Evolutionary conservation across 2,329 filamentous ascomycete species (phyloP).

Genomic region (Diplodia sapinea): DNA sequence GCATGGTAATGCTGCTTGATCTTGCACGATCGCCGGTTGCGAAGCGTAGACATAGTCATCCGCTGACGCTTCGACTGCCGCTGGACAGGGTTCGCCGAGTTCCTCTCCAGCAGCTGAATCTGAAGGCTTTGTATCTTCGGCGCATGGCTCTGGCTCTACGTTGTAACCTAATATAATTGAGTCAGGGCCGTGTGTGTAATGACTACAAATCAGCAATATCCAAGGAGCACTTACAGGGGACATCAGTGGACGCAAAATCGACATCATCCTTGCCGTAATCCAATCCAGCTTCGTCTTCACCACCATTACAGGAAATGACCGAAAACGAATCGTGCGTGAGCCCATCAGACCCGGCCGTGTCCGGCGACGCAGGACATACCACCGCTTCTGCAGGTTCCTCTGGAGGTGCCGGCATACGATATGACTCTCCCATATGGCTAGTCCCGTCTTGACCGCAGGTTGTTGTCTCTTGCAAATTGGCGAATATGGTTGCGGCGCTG

Average conservation of each 20-base stretch:
- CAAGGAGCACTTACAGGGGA: not conserved
- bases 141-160: not conserved
- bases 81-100: not conserved
- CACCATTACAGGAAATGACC: not conserved
- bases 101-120: not conserved
- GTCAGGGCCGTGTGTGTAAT: not conserved
- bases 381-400: not conserved
- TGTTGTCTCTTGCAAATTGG: not conserved
- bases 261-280: not conserved
- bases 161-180: not conserved
- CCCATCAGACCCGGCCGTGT: not conserved
- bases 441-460: not conserved
- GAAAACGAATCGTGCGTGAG: constrained; percentile 1
- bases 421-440: not conserved
- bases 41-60: not conserved
- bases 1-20: too few relatives aligned
- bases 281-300: not conserved
- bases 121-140: not conserved
- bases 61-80: not conserved
- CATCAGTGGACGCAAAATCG: not conserved
- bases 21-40: too few relatives aligned
- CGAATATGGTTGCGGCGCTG: not conserved
- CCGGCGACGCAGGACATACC: not conserved
- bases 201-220: not conserved
- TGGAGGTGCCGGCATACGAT: not conserved